Base-by-base conservation (phyloP, 106 monocot species). In the Allium sativum region DNA sequence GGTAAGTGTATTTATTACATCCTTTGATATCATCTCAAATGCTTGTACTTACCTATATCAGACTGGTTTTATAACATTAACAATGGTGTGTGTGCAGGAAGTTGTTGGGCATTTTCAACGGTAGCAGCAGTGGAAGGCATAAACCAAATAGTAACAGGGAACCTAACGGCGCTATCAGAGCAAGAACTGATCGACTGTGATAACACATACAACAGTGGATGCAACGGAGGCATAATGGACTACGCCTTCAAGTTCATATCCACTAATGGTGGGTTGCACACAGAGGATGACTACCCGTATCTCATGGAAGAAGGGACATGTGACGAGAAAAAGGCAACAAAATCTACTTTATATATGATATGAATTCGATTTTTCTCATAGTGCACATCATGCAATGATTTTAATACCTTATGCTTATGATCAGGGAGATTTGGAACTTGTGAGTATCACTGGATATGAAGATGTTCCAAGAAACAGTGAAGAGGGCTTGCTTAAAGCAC, bases 161-260 rank as follows among this genome's bases (percentile, higher is more conserved):
- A 77, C 50, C 62, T 77, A 58, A 74, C 71, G 1, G 56, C 77
- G 8, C 67, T 82, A 52, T 82, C 82, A 10, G 77, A 82, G 74
- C 82, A 82, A 45, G 67, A 82, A 71, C 68, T 82, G n/a, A 74
- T 82, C 47, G 82, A 82, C 63, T 82, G 82, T 20, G 78, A 82
- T 48, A 70, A 70, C 16, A 31, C 52, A 9, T 66, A 44, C 58
- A 82, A 78, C 65, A 74, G 64, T 31, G 82, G 82, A 5, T 82
- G 82, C 78, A 78, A 52, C 18, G 82, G 82, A 16, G 82, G 82
- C 0, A 62, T 82, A 19, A 82, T 82, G 82, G 82, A 77, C 64
- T 61, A 82, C n/a, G 82, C 74, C 43, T 82, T 82, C 65, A 44
- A 61, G 9, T 82, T 55, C 54, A 72, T 82, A 57, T 44, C 19